Conservation (phyloP, 768 basidiomycete genomes). For the Mycena crocata region DNA sequence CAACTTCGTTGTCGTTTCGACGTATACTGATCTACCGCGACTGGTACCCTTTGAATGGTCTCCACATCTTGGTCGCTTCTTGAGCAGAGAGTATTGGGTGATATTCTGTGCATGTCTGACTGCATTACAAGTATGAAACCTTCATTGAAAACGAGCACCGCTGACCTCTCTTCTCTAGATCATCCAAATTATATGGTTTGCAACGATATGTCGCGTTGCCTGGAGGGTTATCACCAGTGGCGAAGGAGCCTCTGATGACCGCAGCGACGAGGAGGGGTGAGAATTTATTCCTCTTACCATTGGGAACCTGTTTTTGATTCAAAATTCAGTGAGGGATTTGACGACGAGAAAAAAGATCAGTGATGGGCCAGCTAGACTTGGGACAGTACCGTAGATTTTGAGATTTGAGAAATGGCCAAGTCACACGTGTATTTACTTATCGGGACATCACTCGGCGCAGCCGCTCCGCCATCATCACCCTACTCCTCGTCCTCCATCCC, state of each 20-base stretch:
- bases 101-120: constrained; percentile 68
- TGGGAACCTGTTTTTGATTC: not conserved
- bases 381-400: constrained; percentile 10
- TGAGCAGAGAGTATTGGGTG: constrained; percentile 56
- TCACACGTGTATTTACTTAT: constrained; percentile 18
- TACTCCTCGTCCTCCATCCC: constrained; percentile 25
- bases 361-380: constrained; percentile 8
- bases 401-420: not conserved
- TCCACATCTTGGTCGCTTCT: constrained; percentile 65
- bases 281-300: not conserved
- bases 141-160: not conserved
- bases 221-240: constrained; percentile 80
- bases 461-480: constrained; percentile 24
- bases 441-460: too few species aligned
- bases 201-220: constrained; percentile 87
- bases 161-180: constrained; percentile 53
- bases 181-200: constrained; percentile 88
- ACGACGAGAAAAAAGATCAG: constrained; percentile 45
- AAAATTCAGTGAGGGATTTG: constrained; percentile 38
- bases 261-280: constrained; percentile 87
- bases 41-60: constrained; percentile 70
- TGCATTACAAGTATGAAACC: constrained; percentile 66
- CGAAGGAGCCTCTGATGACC: constrained; percentile 80
- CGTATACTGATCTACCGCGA: constrained; percentile 60
- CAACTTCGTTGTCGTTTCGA: constrained; percentile 73